Evolutionary conservation across 2,329 filamentous ascomycete genomes (phyloP).

Genomic region (Phoma sp.): DNA sequence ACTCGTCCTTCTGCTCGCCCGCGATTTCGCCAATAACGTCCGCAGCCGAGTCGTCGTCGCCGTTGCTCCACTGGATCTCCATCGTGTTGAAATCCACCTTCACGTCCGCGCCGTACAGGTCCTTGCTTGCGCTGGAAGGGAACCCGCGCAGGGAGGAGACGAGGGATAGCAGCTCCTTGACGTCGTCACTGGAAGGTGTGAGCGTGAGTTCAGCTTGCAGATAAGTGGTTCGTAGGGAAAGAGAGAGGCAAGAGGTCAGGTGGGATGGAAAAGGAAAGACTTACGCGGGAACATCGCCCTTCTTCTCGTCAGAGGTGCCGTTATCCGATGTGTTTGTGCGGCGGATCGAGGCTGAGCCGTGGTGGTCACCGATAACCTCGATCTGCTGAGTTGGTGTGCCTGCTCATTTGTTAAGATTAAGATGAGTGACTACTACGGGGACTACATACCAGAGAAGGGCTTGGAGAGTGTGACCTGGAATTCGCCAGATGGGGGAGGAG

Average conservation of each 20-base stretch:
- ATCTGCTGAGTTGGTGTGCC: conserved; percentile 37
- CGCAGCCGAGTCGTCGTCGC: conserved; percentile 47
- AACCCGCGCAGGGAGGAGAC: conserved; percentile 49
- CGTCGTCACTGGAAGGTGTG: conserved; percentile 39
- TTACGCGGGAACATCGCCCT: conserved; percentile 45
- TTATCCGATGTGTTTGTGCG: conserved; percentile 40
- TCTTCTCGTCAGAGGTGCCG: conserved; percentile 46
- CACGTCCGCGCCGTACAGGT: conserved; percentile 49
- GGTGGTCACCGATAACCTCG: conserved; percentile 51
- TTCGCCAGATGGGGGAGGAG: conserved; percentile 84
- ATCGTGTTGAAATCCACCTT: conserved; percentile 52
- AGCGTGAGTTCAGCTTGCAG: not conserved
- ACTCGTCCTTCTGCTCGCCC: conserved; percentile 52
- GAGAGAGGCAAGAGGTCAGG: no score
- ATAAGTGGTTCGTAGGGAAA: not conserved
- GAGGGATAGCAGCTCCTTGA: conserved; percentile 50
- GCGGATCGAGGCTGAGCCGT: conserved; percentile 48
- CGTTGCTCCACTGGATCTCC: conserved; percentile 52
- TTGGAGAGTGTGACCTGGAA: conserved; percentile 67
- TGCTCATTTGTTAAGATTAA: conserved; percentile 25
- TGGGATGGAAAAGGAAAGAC: not conserved
- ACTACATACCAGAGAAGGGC: conserved; percentile 33
- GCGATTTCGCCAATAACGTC: conserved; percentile 43
- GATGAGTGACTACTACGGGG: not conserved
- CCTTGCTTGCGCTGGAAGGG: conserved; percentile 47